Evolutionary conservation across 1,284 basidiomycete species (phyloP).

Genomic region (Heterobasidion irregulare): DNA sequence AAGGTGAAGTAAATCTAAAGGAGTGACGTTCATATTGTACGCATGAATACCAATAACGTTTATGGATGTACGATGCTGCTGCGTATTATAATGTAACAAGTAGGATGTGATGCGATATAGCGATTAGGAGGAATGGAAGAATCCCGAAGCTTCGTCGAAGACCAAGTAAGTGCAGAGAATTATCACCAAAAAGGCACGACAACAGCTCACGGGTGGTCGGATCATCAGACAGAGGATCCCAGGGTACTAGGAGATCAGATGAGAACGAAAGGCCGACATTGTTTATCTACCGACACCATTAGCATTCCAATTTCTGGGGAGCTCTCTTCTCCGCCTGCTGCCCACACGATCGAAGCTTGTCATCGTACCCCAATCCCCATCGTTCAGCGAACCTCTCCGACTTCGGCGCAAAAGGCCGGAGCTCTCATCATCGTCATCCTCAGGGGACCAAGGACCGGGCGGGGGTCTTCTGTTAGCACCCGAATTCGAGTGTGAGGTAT

Average conservation of each 20-base stretch:
- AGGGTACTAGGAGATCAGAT: neutral
- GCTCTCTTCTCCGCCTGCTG: constrained; percentile 19
- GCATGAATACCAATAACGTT: neutral
- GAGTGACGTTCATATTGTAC: neutral
- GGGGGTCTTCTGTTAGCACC: neutral
- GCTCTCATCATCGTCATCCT: constrained; percentile 1
- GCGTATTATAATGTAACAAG: neutral
- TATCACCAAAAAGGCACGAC: neutral
- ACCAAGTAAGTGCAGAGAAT: neutral
- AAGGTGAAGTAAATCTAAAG: neutral
- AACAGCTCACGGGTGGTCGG: neutral
- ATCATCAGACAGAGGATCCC: neutral
- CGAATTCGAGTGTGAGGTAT: neutral
- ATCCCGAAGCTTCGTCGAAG: neutral
- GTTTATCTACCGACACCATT: neutral
- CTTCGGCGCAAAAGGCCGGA: neutral
- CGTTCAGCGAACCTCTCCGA: constrained; percentile 11
- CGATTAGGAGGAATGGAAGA: neutral
- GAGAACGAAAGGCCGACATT: neutral
- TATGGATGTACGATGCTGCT: neutral
- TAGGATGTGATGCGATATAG: neutral
- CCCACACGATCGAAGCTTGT: neutral
- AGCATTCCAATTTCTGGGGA: constrained; percentile 2
- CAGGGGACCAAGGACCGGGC: constrained; percentile 3
- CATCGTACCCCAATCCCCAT: constrained; percentile 8